Evolutionary conservation across 305 asterid species (phyloP).

Genomic region (Solanum hybrid): DNA sequence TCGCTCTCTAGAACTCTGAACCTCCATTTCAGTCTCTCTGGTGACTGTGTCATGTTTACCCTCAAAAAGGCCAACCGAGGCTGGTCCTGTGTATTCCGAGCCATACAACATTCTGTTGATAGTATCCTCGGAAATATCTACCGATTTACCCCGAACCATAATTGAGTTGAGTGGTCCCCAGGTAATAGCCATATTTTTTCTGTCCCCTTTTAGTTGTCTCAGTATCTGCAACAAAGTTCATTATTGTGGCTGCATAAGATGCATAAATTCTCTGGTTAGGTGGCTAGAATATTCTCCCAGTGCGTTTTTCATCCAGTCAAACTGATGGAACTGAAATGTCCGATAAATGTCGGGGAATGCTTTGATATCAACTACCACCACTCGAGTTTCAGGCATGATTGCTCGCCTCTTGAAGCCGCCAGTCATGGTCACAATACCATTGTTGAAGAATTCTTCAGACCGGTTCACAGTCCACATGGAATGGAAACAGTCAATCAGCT

Average conservation of each 20-base stretch:
- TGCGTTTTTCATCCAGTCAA: not conserved
- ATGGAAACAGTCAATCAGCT: no score
- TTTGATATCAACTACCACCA: not conserved
- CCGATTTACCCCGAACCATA: not conserved
- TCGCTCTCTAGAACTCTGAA: not conserved
- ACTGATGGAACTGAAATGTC: not conserved
- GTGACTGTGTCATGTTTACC: not conserved
- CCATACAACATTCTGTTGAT: not conserved
- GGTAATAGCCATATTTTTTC: not conserved
- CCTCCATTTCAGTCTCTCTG: not conserved
- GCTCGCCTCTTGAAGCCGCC: not conserved
- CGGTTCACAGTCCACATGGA: not conserved
- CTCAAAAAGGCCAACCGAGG: not conserved
- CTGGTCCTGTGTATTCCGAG: not conserved
- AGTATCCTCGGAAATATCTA: not conserved
- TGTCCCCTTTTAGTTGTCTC: not conserved
- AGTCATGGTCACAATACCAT: not conserved
- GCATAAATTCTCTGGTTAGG: not conserved
- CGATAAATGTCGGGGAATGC: not conserved
- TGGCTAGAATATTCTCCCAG: not conserved
- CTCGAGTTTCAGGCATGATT: not conserved
- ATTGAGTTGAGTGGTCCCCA: not conserved
- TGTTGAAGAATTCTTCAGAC: not conserved
- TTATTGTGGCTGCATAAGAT: not conserved
- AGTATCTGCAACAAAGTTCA: not conserved